phyloP scores from a whole-genome alignment of 148 eudicot species.

The Fagopyrum esculentum region DNA sequence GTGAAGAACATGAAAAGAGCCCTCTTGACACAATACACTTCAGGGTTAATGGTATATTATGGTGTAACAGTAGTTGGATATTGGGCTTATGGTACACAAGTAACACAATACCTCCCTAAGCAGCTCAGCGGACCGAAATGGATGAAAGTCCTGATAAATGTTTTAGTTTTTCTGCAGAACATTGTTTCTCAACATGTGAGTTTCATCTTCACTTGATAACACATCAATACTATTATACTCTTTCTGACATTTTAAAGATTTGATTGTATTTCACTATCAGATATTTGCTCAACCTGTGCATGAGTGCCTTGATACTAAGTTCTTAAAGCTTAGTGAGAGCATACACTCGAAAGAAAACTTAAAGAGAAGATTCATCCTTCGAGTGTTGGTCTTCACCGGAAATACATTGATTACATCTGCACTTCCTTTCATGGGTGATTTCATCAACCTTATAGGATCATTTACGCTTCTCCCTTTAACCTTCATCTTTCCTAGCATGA shows the following conservation, averaged over 20 bases:
- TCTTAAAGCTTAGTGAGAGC: constrained; percentile 18
- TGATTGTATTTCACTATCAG: constrained; percentile 8
- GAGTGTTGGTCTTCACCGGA: constrained; percentile 18
- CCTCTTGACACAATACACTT: constrained; percentile 15
- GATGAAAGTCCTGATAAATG: constrained; percentile 27
- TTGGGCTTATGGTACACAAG: constrained; percentile 31
- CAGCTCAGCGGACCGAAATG: constrained; percentile 26
- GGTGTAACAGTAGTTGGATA: constrained; percentile 27
- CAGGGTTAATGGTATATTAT: constrained; percentile 20
- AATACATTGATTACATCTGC: constrained; percentile 26
- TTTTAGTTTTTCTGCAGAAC: constrained; percentile 18
- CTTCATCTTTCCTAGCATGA: constrained; percentile 28
- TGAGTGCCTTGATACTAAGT: constrained; percentile 25
- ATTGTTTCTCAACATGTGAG: constrained; percentile 28
- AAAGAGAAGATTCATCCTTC: constrained; percentile 16
- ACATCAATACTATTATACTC: too few relatives aligned
- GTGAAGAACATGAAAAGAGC: constrained; percentile 29
- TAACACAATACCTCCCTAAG: constrained; percentile 25
- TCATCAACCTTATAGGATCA: constrained; percentile 24
- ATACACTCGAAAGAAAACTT: constrained; percentile 26
- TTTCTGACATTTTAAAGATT: background rate
- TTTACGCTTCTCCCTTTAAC: constrained; percentile 23
- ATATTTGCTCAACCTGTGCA: constrained; percentile 25
- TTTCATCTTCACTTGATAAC: background rate
- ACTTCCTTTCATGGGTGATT: constrained; percentile 31